Conservation (phyloP, 2,329 filamentous ascomycete species). For the Sporothrix pallida region DNA sequence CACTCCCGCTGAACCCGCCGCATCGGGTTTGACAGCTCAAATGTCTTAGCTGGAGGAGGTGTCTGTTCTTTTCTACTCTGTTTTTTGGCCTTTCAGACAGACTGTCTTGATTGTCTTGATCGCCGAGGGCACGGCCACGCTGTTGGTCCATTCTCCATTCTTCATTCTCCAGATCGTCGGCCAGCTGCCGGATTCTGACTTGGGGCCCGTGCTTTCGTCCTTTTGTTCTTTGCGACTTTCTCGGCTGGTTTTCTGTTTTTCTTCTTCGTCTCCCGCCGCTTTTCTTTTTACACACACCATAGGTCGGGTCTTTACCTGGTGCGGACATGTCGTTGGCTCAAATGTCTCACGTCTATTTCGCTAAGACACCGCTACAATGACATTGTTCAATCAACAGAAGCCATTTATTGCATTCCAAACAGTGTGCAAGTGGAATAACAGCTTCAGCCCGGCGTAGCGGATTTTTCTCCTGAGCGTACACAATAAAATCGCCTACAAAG, state of each 20-base stretch:
- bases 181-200: background rate
- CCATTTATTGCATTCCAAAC: background rate
- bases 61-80: background rate
- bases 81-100: background rate
- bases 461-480: background rate
- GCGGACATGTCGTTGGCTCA: background rate
- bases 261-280: background rate
- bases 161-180: background rate
- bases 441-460: background rate
- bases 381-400: background rate
- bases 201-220: background rate
- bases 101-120: too few species aligned
- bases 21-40: constrained; percentile 24
- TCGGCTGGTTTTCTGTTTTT: background rate
- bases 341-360: background rate
- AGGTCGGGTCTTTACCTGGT: background rate
- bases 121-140: background rate
- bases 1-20: constrained; percentile 1
- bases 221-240: background rate
- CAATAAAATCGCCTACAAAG: background rate
- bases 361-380: background rate
- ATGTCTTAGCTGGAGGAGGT: constrained; percentile 1
- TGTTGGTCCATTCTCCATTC: background rate
- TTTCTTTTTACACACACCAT: background rate
- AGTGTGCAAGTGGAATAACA: background rate